These are phyloP conservation scores for Herpotrichia juniperi DNA, from an alignment of 2,329 filamentous ascomycete genomes.

Conservation along the genomic window DNA sequence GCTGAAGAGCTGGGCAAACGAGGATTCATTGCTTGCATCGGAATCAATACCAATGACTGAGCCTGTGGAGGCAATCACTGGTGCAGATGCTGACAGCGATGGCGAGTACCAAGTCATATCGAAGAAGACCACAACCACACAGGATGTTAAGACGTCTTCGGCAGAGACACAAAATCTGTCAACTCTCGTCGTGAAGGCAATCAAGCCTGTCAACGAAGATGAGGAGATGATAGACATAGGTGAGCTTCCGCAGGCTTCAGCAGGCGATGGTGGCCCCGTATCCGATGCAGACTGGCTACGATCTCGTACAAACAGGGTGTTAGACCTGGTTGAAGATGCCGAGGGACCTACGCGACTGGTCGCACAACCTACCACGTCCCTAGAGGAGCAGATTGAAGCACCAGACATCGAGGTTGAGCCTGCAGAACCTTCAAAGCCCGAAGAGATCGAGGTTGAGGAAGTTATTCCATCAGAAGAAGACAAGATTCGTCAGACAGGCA, in stretches of 20 bases:
- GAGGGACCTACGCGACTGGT: slow-evolving; percentile 43
- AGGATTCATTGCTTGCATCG: slow-evolving; percentile 44
- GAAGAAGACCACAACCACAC: slow-evolving; percentile 49
- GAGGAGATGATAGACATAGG: not conserved
- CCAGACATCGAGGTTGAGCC: slow-evolving; percentile 14
- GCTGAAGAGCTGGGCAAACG: slow-evolving; percentile 67
- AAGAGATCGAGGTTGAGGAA: slow-evolving; percentile 45
- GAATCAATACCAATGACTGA: slow-evolving; percentile 21
- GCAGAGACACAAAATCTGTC: not conserved
- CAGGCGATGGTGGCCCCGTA: slow-evolving; percentile 47
- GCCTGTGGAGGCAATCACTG: slow-evolving; percentile 25
- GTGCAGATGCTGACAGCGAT: slow-evolving; percentile 65
- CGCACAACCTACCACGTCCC: not conserved
- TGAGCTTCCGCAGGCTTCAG: not conserved
- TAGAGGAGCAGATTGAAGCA: slow-evolving; percentile 3
- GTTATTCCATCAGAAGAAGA: slow-evolving; percentile 56
- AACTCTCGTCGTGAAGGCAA: not conserved
- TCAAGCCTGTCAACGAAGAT: not conserved
- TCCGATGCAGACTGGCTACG: slow-evolving; percentile 92
- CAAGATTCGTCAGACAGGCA: slow-evolving; percentile 72
- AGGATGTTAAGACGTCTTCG: not conserved
- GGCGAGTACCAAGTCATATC: slow-evolving; percentile 74
- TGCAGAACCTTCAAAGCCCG: slow-evolving; percentile 7
- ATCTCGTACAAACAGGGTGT: slow-evolving; percentile 81
- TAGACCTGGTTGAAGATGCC: slow-evolving; percentile 82